Evolutionary conservation across 108 stramenopile species (phyloP).

Genomic region (Nitzschia sp.): DNA sequence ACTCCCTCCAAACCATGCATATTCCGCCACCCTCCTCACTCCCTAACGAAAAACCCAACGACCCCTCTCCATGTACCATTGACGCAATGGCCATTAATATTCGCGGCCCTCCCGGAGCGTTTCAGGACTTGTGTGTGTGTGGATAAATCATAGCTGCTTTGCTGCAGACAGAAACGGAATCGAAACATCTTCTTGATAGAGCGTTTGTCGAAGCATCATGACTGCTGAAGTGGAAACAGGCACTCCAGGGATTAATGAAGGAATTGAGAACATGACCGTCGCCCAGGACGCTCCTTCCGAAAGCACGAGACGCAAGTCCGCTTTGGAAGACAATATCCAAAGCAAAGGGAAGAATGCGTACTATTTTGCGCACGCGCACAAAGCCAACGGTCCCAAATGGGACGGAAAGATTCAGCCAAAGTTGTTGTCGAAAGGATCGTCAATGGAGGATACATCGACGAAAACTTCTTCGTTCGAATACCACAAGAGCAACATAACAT

Average conservation of each 20-base stretch:
- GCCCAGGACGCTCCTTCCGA: neutral
- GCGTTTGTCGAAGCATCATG: neutral
- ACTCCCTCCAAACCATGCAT: too few species aligned
- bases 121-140: too few species aligned
- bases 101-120: too few species aligned
- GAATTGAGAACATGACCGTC: neutral
- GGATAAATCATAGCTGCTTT: too few species aligned
- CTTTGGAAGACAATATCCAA: conserved; percentile 74
- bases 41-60: too few species aligned
- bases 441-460: conserved; percentile 16
- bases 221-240: neutral
- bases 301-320: conserved; percentile 46
- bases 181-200: too few species aligned
- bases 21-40: too few species aligned
- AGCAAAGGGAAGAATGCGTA: conserved; percentile 82
- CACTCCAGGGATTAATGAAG: neutral
- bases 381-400: conserved; percentile 68
- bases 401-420: conserved; percentile 82
- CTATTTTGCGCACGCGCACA: conserved; percentile 83
- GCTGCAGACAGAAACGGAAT: too few species aligned
- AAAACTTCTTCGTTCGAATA: conserved; percentile 46
- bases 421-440: conserved; percentile 37
- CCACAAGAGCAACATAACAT: conserved; percentile 80
- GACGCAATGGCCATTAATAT: too few species aligned
- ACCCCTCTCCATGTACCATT: too few species aligned